Base-by-base conservation (phyloP, 208 protist species). In the Wallacemonas collosoma region DNA sequence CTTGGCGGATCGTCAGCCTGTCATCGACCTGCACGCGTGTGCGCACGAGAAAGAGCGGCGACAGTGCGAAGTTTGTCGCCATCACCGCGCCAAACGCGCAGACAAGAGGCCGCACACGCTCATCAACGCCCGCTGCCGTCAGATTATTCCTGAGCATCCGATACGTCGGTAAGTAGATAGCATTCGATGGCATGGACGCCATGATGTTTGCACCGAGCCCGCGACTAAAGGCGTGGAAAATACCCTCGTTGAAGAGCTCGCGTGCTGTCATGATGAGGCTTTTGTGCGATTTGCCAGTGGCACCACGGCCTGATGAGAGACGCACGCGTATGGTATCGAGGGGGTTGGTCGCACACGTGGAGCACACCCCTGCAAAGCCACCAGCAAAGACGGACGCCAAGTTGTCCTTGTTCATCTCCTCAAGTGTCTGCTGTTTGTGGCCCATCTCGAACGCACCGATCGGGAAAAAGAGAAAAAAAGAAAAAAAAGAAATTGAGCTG, bases 301-400 rank as follows among this genome's bases (percentile, higher is more conserved):
- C 89, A 2, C 71, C 61, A 11, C 90, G 81, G 35, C 85, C 87
- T 0, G 89, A 75, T 2, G 86, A 89, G 36, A 97, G 83, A 39
- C 93, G 88, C 48, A 94, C 89, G 60, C 93, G 93, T 43, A 97
- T 90, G 9, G 89, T 94, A 74, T 97, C 93, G 14, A 97, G 87
- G 2, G 93, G 93, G 81, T 97, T 97, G 11, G 88, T 95, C 11
- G 92, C 86, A 48, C 81, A 89, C 0, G 93, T 97, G n/a, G 90
- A 95, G 71, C 87, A 95, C 1, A 94, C 67, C n/a, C 93, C 93
- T 7, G 93, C 89, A 38, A 97, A 89, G 58, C 90, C 88, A 47
- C 93, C 93, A 2, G 88, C 88, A 9, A 89, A 81, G 38, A 95
- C 83, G 39, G 88, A 95, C 6, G 81, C 86, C 3, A 84, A 38